These are phyloP conservation scores for Globisporangium abappressorium DNA, from an alignment of 352 stramenopile genomes.

Conservation along the genomic window DNA sequence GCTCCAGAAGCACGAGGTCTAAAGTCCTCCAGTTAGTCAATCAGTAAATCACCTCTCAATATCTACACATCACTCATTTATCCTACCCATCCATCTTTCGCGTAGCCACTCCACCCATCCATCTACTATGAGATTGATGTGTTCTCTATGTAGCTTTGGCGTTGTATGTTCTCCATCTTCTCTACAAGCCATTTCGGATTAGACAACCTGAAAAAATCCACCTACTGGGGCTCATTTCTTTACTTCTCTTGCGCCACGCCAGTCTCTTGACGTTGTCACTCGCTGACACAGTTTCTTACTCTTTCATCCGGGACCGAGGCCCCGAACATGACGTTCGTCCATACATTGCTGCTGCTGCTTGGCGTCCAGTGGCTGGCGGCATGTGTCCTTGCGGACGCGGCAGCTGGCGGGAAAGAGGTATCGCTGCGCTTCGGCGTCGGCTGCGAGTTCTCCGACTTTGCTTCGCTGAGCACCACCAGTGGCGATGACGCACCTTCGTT, in stretches of 20 bases:
- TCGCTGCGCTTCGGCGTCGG: conserved; percentile 37
- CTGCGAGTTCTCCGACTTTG: conserved; percentile 58
- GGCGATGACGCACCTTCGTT: conserved; percentile 28
- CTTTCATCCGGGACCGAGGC: background rate
- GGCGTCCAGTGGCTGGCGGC: background rate
- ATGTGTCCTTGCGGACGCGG: background rate
- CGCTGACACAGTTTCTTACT: background rate
- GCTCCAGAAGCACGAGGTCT: conserved; percentile 69
- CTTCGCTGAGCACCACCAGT: conserved; percentile 21
- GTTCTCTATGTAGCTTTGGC: background rate
- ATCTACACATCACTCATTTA: conserved; percentile 5
- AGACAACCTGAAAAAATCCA: background rate
- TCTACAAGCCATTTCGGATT: background rate
- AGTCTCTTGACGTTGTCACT: background rate
- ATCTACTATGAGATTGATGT: conserved; percentile 7
- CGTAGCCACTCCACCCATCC: conserved; percentile 2
- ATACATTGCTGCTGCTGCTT: background rate
- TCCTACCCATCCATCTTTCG: background rate
- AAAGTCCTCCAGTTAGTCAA: conserved; percentile 6
- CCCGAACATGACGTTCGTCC: background rate
- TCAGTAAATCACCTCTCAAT: background rate
- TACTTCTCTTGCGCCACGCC: background rate
- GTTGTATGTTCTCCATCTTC: conserved; percentile 21
- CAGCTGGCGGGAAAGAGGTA: conserved; percentile 16
- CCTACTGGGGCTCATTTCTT: background rate